Conservation (phyloP, 2,329 filamentous ascomycete species). For the Biscogniauxia marginata region DNA sequence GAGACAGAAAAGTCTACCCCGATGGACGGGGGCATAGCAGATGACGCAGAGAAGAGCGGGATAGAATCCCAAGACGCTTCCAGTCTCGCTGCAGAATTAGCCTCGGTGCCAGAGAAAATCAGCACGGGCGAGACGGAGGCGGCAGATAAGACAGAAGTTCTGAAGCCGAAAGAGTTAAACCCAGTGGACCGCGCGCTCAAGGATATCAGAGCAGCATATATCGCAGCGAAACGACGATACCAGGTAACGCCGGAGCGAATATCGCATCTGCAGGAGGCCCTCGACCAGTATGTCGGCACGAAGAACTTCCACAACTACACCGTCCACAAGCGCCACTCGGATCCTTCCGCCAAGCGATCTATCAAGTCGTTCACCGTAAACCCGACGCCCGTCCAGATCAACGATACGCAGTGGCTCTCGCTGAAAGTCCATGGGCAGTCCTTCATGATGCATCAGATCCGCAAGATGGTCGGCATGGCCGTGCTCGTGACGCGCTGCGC, state of each 20-base stretch:
- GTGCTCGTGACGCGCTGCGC: conserved; percentile 82
- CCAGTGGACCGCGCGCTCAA: conserved; percentile 66
- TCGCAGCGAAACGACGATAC: conserved; percentile 79
- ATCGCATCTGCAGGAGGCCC: conserved; percentile 69
- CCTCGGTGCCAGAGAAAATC: conserved; percentile 25
- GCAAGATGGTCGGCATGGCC: conserved; percentile 97
- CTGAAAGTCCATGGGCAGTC: conserved; percentile 95
- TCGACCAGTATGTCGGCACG: conserved; percentile 78
- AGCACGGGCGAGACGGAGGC: conserved; percentile 21
- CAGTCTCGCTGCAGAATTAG: conserved; percentile 14
- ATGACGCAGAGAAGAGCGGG: conserved; percentile 7
- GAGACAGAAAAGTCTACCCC: neutral
- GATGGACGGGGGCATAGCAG: neutral
- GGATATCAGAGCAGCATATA: conserved; percentile 77
- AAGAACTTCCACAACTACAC: conserved; percentile 98
- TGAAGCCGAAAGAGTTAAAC: conserved; percentile 40
- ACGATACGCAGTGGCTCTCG: conserved; percentile 92
- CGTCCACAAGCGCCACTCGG: conserved; percentile 76
- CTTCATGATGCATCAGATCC: conserved; percentile 99
- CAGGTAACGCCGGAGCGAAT: conserved; percentile 73
- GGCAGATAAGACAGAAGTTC: conserved; percentile 4
- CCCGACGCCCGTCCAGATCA: conserved; percentile 74
- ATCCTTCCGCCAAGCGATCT: conserved; percentile 82
- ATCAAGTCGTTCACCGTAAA: conserved; percentile 91
- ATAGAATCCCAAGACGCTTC: conserved; percentile 2